These are phyloP conservation scores for Citrus hindsii DNA, from an alignment of 345 rosid species.

Conservation along the genomic window DNA sequence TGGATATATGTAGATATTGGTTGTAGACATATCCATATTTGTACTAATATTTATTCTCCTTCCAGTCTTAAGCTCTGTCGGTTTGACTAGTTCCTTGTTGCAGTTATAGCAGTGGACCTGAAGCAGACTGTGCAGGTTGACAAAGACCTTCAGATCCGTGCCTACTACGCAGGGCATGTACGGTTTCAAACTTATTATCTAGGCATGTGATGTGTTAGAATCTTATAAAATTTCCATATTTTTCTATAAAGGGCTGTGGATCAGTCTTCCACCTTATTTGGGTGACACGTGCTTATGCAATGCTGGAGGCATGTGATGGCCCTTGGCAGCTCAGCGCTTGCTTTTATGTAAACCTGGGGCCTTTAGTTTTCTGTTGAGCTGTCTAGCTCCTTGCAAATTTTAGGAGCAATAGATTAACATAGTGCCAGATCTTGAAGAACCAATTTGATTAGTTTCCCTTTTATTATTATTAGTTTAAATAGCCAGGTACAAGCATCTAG, in stretches of 20 bases:
- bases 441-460: not conserved
- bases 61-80: not conserved
- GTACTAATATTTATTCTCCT: not conserved
- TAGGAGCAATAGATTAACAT: not conserved
- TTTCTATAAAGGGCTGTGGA: not conserved
- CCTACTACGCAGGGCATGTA: slow-evolving; percentile 98
- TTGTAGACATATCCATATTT: not conserved
- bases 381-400: not conserved
- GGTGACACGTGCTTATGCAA: not conserved
- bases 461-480: not conserved
- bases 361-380: not conserved
- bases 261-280: not conserved
- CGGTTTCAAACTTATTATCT: slow-evolving; percentile 23
- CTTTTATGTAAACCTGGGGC: not conserved
- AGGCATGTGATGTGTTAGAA: not conserved
- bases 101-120: slow-evolving; percentile 85
- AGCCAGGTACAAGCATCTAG: not conserved
- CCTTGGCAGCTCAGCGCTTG: not conserved
- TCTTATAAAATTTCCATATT: not conserved
- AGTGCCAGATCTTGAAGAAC: not conserved
- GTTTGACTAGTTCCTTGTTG: slow-evolving; percentile 15
- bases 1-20: not conserved
- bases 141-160: slow-evolving; percentile 84
- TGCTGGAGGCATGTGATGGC: not conserved
- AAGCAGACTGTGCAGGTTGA: slow-evolving; percentile 93